phyloP scores from a whole-genome alignment of 2,329 filamentous ascomycete species.

The Aspergillus novofumigatus region DNA sequence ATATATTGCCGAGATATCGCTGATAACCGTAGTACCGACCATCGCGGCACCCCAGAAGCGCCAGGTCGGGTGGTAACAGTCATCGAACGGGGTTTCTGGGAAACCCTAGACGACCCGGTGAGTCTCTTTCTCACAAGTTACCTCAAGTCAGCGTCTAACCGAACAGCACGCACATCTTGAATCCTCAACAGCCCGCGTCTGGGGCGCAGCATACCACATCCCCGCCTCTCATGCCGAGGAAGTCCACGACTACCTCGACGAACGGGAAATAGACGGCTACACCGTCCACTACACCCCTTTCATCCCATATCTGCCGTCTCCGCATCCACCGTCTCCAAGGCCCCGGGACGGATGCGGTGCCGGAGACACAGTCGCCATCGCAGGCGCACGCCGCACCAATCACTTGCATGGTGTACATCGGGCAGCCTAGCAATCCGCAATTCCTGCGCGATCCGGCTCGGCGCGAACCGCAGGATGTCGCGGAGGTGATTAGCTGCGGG shows the following conservation, averaged over 20 bases:
- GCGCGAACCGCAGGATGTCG: slow-evolving; percentile 74
- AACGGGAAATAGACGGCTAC: slow-evolving; percentile 96
- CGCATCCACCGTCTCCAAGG: slow-evolving; percentile 3
- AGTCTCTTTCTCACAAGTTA: slow-evolving; percentile 8
- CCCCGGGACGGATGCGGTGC: background rate
- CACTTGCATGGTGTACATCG: slow-evolving; percentile 80
- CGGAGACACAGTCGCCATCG: background rate
- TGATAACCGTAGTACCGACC: slow-evolving; percentile 67
- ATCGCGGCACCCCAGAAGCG: slow-evolving; percentile 81
- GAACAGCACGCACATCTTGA: slow-evolving; percentile 33
- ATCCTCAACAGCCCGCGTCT: slow-evolving; percentile 56
- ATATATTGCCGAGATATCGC: background rate
- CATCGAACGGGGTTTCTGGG: slow-evolving; percentile 80
- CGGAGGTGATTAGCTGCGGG: slow-evolving; percentile 73
- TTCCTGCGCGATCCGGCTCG: slow-evolving; percentile 57
- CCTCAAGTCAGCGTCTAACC: background rate
- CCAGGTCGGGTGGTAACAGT: slow-evolving; percentile 92
- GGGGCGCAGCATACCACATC: slow-evolving; percentile 92
- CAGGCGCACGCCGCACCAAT: slow-evolving; percentile 30
- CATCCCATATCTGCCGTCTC: slow-evolving; percentile 50
- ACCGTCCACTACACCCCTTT: slow-evolving; percentile 87
- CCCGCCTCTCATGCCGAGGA: slow-evolving; percentile 65
- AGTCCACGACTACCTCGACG: slow-evolving; percentile 86
- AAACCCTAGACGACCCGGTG: slow-evolving; percentile 64
- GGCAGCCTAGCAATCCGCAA: slow-evolving; percentile 86